Conservation (phyloP, 2,329 filamentous ascomycete genomes). For the Cladosporium oxysporum region DNA sequence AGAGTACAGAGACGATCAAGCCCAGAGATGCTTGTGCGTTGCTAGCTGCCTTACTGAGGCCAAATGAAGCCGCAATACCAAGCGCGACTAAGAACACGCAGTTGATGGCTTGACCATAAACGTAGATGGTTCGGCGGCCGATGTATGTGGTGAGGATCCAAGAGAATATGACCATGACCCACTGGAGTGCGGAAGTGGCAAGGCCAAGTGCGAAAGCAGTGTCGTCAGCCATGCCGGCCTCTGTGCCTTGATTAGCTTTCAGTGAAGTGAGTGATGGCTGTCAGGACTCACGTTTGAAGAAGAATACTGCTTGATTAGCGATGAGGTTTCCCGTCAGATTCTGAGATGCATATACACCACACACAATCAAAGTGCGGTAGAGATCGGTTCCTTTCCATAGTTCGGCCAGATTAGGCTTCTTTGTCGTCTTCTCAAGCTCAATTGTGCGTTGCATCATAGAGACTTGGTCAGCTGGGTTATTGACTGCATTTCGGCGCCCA, state of each 20-base stretch:
- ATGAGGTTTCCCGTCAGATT: slow-evolving; percentile 64
- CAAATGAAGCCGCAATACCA: slow-evolving; percentile 60
- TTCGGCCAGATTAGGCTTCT: slow-evolving; percentile 53
- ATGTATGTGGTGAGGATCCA: slow-evolving; percentile 67
- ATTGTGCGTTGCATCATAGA: slow-evolving; percentile 62
- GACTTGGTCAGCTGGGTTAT: slow-evolving; percentile 48
- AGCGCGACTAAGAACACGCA: slow-evolving; percentile 57
- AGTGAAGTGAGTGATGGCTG: background rate
- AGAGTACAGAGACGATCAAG: slow-evolving; percentile 66
- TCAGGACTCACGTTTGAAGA: slow-evolving; percentile 56
- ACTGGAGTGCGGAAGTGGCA: slow-evolving; percentile 64
- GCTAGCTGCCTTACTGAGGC: slow-evolving; percentile 39
- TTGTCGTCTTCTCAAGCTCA: slow-evolving; percentile 54
- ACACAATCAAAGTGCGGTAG: slow-evolving; percentile 58
- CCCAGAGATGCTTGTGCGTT: slow-evolving; percentile 63
- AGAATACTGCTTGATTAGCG: slow-evolving; percentile 65
- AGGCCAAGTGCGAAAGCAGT: slow-evolving; percentile 63
- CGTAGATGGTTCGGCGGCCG: slow-evolving; percentile 65
- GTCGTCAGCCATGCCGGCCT: slow-evolving; percentile 60
- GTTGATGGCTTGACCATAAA: slow-evolving; percentile 61
- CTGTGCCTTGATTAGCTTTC: slow-evolving; percentile 40
- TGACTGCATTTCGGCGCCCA: slow-evolving; percentile 44
- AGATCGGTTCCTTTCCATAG: slow-evolving; percentile 58
- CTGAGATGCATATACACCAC: slow-evolving; percentile 60
- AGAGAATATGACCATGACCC: slow-evolving; percentile 64